A percentile compares a stretch with the other conserved stretches of the same genome.
phyloP scores from a whole-genome alignment of 352 stramenopile genomes.

The Globisporangium echinulatum region DNA sequence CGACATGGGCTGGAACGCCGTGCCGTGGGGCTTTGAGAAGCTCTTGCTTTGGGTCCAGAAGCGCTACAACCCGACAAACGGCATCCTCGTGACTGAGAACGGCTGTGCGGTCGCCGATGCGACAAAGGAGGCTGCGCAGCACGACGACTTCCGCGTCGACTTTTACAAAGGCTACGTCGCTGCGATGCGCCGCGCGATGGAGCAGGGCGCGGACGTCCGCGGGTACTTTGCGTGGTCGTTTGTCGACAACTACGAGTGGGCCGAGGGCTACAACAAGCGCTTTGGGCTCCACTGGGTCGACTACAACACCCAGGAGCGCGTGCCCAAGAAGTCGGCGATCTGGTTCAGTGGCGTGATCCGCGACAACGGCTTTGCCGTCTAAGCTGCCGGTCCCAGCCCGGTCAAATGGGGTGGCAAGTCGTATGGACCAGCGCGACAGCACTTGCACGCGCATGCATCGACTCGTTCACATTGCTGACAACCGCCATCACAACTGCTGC shows the following conservation, averaged over 20 bases:
- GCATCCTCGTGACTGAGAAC: constrained; percentile 92
- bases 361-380: constrained; percentile 31
- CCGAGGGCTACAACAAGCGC: constrained; percentile 48
- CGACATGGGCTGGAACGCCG: constrained; percentile 76
- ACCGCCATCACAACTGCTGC: no score
- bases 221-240: constrained; percentile 91
- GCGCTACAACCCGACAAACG: constrained; percentile 65
- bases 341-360: constrained; percentile 46
- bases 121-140: constrained; percentile 60
- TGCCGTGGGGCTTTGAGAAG: constrained; percentile 81
- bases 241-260: constrained; percentile 92
- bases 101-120: constrained; percentile 62
- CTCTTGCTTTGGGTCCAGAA: constrained; percentile 87
- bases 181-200: constrained; percentile 49
- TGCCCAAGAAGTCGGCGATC: constrained; percentile 48
- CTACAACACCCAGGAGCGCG: constrained; percentile 51
- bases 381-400: not conserved
- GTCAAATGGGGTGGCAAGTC: no score
- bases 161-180: constrained; percentile 84
- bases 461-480: no score
- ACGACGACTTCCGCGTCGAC: constrained; percentile 72
- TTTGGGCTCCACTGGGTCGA: constrained; percentile 55
- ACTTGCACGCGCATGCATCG: no score
- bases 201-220: constrained; percentile 48
- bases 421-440: no score